Conservation (phyloP, 2,329 filamentous ascomycete species). For the Diplodia corticola region DNA sequence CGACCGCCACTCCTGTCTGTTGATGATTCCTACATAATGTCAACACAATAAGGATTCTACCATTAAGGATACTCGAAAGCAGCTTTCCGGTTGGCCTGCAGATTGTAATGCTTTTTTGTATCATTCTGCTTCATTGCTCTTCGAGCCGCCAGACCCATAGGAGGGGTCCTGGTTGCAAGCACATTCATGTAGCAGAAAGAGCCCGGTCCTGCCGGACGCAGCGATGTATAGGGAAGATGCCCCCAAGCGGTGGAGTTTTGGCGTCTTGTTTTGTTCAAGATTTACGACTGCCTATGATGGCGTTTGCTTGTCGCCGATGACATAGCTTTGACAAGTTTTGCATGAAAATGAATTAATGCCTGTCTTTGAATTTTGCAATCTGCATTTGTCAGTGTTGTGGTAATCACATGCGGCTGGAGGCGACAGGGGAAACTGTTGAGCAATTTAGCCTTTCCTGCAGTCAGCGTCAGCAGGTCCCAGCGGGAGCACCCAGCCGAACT, state of each 20-base stretch:
- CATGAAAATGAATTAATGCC: background rate
- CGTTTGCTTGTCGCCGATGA: background rate
- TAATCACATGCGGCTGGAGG: background rate
- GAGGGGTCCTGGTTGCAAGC: background rate
- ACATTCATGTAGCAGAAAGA: background rate
- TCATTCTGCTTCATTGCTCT: background rate
- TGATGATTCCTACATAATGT: background rate
- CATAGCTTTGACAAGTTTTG: background rate
- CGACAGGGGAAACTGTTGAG: background rate
- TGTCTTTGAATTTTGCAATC: background rate
- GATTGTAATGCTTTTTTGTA: background rate
- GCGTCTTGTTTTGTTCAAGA: background rate
- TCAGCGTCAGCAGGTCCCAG: constrained; percentile 1
- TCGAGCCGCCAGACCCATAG: background rate
- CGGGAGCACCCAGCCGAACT: constrained; percentile 4
- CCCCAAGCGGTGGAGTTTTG: background rate
- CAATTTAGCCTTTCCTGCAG: background rate
- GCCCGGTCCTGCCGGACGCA: background rate
- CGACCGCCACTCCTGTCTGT: background rate
- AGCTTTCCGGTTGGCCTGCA: background rate
- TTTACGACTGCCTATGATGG: background rate
- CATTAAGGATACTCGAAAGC: background rate
- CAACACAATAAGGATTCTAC: background rate
- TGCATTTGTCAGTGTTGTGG: background rate
- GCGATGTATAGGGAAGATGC: background rate